Conservation (phyloP, 176 grass and related monocot species). For the Sorghum bicolor region DNA sequence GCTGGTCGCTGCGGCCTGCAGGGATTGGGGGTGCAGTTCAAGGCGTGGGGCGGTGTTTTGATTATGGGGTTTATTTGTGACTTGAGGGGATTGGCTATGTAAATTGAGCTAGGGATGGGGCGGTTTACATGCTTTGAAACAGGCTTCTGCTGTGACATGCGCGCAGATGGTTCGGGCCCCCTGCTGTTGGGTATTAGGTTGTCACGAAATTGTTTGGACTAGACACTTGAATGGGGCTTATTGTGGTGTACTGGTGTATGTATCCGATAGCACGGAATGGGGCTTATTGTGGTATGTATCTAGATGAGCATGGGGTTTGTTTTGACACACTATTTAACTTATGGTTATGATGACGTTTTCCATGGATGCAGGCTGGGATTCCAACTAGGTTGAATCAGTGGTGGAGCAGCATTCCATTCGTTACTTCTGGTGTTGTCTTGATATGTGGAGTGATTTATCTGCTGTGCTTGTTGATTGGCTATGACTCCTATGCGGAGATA, state of each 20-base stretch:
- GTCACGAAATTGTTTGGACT: neutral
- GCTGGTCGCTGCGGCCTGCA: neutral
- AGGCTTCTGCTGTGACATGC: neutral
- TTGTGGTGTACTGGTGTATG: no score
- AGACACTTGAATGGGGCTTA: neutral
- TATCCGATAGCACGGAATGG: no score
- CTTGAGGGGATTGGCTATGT: neutral
- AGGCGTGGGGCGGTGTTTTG: neutral
- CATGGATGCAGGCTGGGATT: conserved; percentile 64
- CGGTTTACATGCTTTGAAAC: neutral
- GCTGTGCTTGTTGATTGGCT: conserved; percentile 80
- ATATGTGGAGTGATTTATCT: conserved; percentile 75
- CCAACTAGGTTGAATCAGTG: conserved; percentile 80
- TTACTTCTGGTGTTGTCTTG: conserved; percentile 77
- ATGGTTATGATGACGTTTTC: neutral
- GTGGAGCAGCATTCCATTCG: conserved; percentile 83
- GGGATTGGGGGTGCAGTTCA: neutral
- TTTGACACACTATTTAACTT: neutral
- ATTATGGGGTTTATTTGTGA: conserved; percentile 2
- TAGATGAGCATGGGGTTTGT: neutral
- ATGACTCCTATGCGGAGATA: conserved; percentile 79
- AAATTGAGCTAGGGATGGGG: neutral
- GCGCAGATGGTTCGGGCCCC: neutral
- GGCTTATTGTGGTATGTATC: neutral
- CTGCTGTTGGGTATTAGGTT: neutral